These are phyloP conservation scores for Rusavskia elegans DNA, from an alignment of 495 filamentous ascomycete genomes.

Conservation along the genomic window DNA sequence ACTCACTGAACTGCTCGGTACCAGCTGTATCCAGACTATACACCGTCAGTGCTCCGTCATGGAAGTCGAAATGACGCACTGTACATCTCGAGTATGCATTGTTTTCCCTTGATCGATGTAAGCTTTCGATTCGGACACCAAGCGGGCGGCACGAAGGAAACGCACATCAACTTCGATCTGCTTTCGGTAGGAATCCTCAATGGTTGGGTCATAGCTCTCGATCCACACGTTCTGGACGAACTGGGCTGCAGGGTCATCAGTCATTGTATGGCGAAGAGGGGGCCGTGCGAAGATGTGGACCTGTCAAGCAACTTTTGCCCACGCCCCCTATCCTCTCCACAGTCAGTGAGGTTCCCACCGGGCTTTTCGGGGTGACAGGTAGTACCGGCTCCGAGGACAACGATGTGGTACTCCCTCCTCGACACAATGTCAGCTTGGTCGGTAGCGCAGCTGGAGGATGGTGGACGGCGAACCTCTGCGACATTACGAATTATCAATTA, in stretches of 20 bases:
- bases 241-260: constrained; percentile 48
- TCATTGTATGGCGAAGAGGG: constrained; percentile 4
- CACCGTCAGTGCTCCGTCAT: neutral
- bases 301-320: constrained; percentile 94
- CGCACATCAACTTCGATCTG: constrained; percentile 86
- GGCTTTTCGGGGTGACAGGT: neutral
- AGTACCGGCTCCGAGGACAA: constrained; percentile 73
- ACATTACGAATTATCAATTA: constrained; percentile 5
- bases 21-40: constrained; percentile 84
- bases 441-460: neutral
- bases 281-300: constrained; percentile 32
- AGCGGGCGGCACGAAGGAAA: constrained; percentile 11
- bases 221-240: constrained; percentile 99
- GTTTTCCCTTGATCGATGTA: constrained; percentile 50
- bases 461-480: constrained; percentile 5
- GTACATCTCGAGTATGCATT: constrained; percentile 95
- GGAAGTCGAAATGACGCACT: constrained; percentile 12
- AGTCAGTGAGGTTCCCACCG: constrained; percentile 11
- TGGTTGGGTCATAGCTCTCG: constrained; percentile 96
- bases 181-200: constrained; percentile 95
- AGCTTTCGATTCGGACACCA: constrained; percentile 13
- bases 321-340: constrained; percentile 61
- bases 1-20: constrained; percentile 94
- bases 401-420: constrained; percentile 81
- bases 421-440: neutral